Conservation (phyloP, 2,329 filamentous ascomycete species). For the Akanthomyces muscarius region DNA sequence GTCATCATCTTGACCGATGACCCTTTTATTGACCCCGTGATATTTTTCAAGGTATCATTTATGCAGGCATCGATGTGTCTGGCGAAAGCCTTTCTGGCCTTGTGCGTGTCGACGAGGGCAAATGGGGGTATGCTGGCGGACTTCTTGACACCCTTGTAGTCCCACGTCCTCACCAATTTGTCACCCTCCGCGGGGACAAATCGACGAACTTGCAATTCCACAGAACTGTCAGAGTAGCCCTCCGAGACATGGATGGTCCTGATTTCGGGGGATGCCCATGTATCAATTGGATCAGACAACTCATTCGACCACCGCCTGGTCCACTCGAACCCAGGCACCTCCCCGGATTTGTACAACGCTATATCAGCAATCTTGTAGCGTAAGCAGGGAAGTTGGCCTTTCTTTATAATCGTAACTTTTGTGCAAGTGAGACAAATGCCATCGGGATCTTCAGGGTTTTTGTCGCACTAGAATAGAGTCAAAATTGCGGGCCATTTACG, state of each 20-base stretch:
- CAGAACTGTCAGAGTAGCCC: constrained; percentile 45
- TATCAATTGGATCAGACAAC: constrained; percentile 51
- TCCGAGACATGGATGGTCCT: constrained; percentile 50
- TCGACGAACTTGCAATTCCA: constrained; percentile 48
- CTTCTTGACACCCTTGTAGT: constrained; percentile 41
- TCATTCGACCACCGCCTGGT: constrained; percentile 55
- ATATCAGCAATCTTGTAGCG: constrained; percentile 59
- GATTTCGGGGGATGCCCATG: constrained; percentile 51
- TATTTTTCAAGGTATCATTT: constrained; percentile 42
- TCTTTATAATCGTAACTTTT: constrained; percentile 46
- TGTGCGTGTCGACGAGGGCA: constrained; percentile 53
- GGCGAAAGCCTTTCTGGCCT: constrained; percentile 45
- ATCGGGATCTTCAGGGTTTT: constrained; percentile 42
- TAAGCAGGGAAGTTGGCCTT: constrained; percentile 53
- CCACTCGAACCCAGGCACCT: constrained; percentile 57
- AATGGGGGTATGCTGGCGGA: constrained; percentile 52
- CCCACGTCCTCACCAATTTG: constrained; percentile 52
- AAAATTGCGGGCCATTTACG: neutral
- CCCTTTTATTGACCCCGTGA: neutral
- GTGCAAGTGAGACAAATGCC: constrained; percentile 52
- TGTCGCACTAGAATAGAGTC: constrained; percentile 44
- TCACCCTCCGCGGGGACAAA: constrained; percentile 55
- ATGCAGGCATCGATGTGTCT: constrained; percentile 48
- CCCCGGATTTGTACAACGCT: constrained; percentile 54
- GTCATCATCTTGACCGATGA: constrained; percentile 38